These are phyloP conservation scores for Didymella sp. DNA, from an alignment of 2,329 filamentous ascomycete genomes.

Conservation along the genomic window DNA sequence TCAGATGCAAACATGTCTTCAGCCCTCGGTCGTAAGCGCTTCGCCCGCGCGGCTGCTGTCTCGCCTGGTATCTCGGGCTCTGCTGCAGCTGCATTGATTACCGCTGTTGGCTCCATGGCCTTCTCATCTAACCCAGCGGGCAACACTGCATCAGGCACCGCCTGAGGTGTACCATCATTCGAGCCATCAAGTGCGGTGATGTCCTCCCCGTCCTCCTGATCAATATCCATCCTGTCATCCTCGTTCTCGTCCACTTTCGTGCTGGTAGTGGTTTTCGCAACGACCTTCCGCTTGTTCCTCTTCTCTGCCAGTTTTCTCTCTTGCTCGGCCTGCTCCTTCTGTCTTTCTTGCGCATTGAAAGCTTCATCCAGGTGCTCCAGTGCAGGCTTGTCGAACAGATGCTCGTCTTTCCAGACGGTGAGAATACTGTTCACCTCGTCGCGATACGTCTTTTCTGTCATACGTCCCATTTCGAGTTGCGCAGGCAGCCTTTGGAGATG, in stretches of 20 bases:
- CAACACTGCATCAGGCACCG: neutral
- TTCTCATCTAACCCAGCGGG: slow-evolving; percentile 6
- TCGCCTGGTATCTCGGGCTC: slow-evolving; percentile 36
- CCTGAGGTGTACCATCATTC: slow-evolving; percentile 12
- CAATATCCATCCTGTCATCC: slow-evolving; percentile 30
- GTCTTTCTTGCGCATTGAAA: slow-evolving; percentile 49
- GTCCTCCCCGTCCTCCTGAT: slow-evolving; percentile 20
- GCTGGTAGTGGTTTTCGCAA: slow-evolving; percentile 13
- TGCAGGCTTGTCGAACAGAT: slow-evolving; percentile 42
- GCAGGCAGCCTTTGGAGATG: slow-evolving; percentile 76
- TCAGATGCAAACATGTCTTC: slow-evolving; percentile 52
- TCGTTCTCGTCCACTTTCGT: slow-evolving; percentile 25
- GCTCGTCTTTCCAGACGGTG: slow-evolving; percentile 44
- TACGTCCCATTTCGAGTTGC: slow-evolving; percentile 76
- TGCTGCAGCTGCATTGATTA: neutral
- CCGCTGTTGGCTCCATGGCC: neutral
- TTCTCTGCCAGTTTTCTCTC: slow-evolving; percentile 69
- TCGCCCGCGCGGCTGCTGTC: slow-evolving; percentile 46
- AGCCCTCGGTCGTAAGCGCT: slow-evolving; percentile 44
- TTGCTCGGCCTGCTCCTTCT: slow-evolving; percentile 62
- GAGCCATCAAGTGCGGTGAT: slow-evolving; percentile 11
- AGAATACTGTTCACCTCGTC: slow-evolving; percentile 45
- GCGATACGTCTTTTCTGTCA: slow-evolving; percentile 68
- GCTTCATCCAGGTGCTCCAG: slow-evolving; percentile 35
- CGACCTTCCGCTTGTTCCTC: slow-evolving; percentile 28